Base-by-base conservation (phyloP, 2,329 filamentous ascomycete genomes). In the Diaporthe helianthi region DNA sequence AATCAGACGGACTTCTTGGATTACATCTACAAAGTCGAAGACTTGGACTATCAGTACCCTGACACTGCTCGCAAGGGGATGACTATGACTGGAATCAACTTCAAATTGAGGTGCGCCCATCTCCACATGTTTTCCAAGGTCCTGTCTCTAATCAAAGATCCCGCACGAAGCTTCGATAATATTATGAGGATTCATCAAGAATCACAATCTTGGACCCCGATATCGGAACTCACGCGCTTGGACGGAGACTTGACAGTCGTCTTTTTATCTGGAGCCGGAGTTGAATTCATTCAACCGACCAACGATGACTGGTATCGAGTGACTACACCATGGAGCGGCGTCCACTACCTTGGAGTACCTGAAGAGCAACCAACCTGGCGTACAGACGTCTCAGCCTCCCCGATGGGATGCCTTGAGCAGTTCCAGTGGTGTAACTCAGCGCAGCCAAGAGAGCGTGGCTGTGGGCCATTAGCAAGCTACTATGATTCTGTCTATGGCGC, bases 221-320 rank as follows among this genome's bases (percentile, higher is more conserved):
- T 67, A 33, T 7, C 49, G 1, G 49, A 60, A n/a, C 69, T 71
- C 7, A 12, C 17, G 5, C 36, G 65, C 3, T 26, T 19, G 6
- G 54, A 65, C 15, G 70, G 41, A 22, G 68, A 71, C 36, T n/a
- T 63, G 22, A 13, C n/a, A 10, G 2, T 71, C 15, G 9, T 67
- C 5, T 71, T 71, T 26, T 6, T 72, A n/a, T 67, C 61, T 26
- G 60, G 65, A 44, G 33, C 36, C 24, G 66, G 65, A 41, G 65
- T 71, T 1, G 0, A 1, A 1, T 67, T 58, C n/a, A 1, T 15
- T 2, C 38, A n/a, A 12, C 6, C 0, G 1, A 51, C 31, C 4
- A 15, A 66, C 4, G 71, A 71, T 54, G 60, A 63, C 0, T 72
- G 71, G 71, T 72, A 71, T 31, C 49, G 51, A 3, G 66, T 52